Base-by-base conservation (phyloP, 179 eudicot species). In the Sideroxylon spinosum region DNA sequence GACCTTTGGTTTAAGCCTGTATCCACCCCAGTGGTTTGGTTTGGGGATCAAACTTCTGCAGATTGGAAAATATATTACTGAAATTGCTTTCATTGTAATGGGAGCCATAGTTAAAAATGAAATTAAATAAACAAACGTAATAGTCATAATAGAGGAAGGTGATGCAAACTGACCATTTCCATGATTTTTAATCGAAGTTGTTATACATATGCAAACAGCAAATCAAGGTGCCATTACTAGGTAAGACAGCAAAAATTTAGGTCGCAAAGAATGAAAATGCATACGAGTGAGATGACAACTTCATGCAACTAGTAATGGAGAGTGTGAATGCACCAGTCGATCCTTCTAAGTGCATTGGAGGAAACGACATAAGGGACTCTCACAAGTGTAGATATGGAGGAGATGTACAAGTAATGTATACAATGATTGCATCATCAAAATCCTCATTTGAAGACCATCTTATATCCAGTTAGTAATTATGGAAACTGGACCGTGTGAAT, bases 1-100 rank as follows among this genome's bases (percentile, higher is more conserved):
- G 75, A 60, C 68, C 78, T 89, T 84, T 8, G 99, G 99, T 84
- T 83, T 90, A 78, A 96, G 88, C 76, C 99, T 90, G 86, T 89
- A 96, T 75, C 98, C 99, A 77, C 98, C 98, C 97, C 97, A 96
- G 84, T 91, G 79, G 71, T 86, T 86, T 23, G 99, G 99, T 83
- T 86, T 96, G 61, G 98, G 97, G 77, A 96, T 94, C 84, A 84
- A 29, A 82, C 88, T 86, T 86, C 99, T 94, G 92, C 85, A 79
- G 62, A 81, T 37, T 37, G 74, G 75, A 75, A 61, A 73, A 11
- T 10, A 71, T 61, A 49, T 20, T 73, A 65, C 26, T 48, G 62
- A 22, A 65, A 64, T 20, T 71, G 32, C 28, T 77, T 12, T 19
- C 46, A 71, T 23, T 20, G 50, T 56, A 64, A 48, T 19, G 4